A percentile compares a stretch with the other conserved stretches of the same genome.
Evolutionary conservation across 2,329 filamentous ascomycete genomes (phyloP).

Genomic region (Paecilomyces fulvus): DNA sequence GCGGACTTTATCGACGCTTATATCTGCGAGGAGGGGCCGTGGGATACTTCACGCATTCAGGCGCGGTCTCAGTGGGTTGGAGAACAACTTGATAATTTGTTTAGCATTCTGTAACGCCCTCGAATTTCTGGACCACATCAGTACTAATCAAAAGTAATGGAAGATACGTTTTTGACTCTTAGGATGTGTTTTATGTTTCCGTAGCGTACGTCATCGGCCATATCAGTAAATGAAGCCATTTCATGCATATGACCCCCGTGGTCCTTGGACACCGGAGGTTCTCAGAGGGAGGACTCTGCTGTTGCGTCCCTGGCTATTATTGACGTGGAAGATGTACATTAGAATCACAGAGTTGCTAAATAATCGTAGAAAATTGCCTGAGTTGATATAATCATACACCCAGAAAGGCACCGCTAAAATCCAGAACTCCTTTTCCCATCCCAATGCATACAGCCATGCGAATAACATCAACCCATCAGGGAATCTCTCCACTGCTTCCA

Average conservation of each 20-base stretch:
- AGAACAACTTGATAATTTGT: conserved; percentile 34
- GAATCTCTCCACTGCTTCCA: background rate
- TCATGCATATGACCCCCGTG: no score
- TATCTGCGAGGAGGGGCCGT: conserved; percentile 47
- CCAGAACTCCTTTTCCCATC: conserved; percentile 6
- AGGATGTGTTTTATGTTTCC: no score
- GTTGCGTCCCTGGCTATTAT: no score
- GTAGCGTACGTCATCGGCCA: no score
- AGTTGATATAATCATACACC: background rate
- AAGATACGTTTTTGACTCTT: no score
- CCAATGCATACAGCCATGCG: background rate
- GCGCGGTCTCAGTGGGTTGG: conserved; percentile 31
- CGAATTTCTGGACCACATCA: background rate
- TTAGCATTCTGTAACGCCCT: conserved; percentile 32
- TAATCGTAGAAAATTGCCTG: background rate
- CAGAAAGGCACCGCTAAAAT: background rate
- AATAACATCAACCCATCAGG: background rate
- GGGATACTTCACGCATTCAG: conserved; percentile 32
- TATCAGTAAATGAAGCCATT: no score
- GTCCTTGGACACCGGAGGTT: no score
- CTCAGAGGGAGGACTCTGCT: no score
- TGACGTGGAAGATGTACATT: background rate
- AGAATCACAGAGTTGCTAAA: background rate
- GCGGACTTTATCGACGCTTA: conserved; percentile 45
- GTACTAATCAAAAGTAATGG: no score